Evolutionary conservation across 2,329 filamentous ascomycete species (phyloP), one percentile per base, ranked within the genome.

Genomic region (Nemania sp.): DNA sequence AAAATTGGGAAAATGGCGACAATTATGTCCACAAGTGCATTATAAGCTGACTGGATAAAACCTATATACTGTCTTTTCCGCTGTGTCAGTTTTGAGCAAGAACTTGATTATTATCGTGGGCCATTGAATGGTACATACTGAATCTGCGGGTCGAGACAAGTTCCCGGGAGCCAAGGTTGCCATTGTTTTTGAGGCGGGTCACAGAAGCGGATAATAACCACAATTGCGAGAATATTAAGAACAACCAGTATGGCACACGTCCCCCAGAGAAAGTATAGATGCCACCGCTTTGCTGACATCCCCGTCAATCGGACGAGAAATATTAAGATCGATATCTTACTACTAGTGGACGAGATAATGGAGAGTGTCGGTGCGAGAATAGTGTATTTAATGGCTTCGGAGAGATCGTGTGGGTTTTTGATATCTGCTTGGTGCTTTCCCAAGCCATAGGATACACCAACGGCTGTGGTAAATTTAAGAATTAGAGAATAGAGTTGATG

Each of bases 101-200:
- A 56, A 1, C n/a, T 15, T 27, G 13, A 24, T 10, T 4, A 24
- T 26, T 15, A 11, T 26, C 29, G 29, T 32, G 29, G 3, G 24
- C 13, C 15, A 7, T 49, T 47, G 4, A 11, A 2, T 22, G 8
- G 13, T 8, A 62, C 66, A 27, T 68, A 68, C 66, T 52, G 52
- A 18, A 58, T 1, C 18, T 54, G 2, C n/a, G 51, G 41, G 2
- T 55, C 38, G 4, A 68, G 26, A 47, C 66, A 68, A 1, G 35
- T 58, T 47, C 66, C 66, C 20, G 49, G 51, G 8, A 62, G 11
- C 32, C 26, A 57, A 5, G 62, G 66, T 18, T 65, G 2, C 66
- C 66, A 68, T 52, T 68, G 66, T n/a, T 60, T 64, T 45, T 57
- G 49, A 3, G 62, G 62, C 18, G 66, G 66, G 35, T 61, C 62